A percentile compares a stretch with the other conserved stretches of the same genome.
phyloP scores from a whole-genome alignment of 139 green algal species.

The Chlorella sp. region DNA sequence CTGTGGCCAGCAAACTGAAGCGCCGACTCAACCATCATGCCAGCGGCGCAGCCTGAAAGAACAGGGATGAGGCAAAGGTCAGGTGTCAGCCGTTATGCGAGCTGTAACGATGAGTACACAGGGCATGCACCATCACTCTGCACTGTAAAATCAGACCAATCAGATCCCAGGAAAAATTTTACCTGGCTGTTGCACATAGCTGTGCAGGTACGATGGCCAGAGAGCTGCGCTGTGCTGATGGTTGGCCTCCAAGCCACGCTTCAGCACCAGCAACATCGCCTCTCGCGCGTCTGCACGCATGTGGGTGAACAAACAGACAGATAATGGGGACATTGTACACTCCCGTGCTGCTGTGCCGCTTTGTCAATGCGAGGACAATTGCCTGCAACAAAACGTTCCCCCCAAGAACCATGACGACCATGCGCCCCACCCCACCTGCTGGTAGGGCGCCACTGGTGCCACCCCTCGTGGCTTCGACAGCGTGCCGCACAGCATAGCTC shows the following conservation, averaged over 20 bases:
- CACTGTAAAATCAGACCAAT: neutral
- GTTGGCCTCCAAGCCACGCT: conserved; percentile 25
- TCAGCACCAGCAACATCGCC: conserved; percentile 18
- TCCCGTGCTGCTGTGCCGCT: no score
- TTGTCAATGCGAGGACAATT: no score
- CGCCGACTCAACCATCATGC: conserved; percentile 22
- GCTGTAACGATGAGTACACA: neutral
- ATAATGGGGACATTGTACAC: no score
- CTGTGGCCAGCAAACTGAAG: conserved; percentile 22
- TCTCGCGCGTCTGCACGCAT: neutral
- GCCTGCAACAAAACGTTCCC: no score
- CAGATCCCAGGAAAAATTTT: no score
- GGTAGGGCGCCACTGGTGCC: neutral
- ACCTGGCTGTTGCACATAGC: conserved; percentile 24
- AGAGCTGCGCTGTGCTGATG: conserved; percentile 9
- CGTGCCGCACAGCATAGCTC: conserved; percentile 9
- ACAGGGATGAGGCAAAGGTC: neutral
- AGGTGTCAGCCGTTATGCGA: no score
- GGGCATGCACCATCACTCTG: neutral
- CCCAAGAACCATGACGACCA: no score
- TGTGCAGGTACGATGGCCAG: conserved; percentile 29
- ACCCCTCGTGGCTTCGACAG: neutral
- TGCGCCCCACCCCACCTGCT: neutral
- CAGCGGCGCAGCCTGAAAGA: neutral
- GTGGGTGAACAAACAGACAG: neutral